These are phyloP conservation scores for Parachlorella kessleri DNA, from an alignment of 139 green algal genomes.

Conservation along the genomic window DNA sequence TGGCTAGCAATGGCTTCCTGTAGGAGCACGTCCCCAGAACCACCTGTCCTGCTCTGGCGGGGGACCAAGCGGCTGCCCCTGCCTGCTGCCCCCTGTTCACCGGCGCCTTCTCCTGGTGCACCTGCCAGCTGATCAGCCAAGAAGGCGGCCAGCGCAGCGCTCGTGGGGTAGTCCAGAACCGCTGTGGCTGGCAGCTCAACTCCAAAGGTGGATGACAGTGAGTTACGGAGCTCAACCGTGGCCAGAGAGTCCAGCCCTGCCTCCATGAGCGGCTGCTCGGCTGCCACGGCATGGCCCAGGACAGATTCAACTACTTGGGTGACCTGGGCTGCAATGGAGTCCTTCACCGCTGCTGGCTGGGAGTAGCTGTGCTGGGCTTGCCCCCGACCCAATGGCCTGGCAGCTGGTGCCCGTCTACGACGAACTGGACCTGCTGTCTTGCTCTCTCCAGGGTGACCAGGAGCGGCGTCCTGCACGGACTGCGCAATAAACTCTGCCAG, in stretches of 20 bases:
- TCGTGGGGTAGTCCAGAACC: slow-evolving; percentile 87
- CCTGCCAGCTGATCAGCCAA: not conserved
- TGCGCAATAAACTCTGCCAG: too few species aligned
- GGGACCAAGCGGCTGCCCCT: not conserved
- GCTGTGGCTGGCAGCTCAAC: slow-evolving; percentile 45
- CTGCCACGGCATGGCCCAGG: not conserved
- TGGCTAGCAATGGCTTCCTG: too few species aligned
- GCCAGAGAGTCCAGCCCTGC: slow-evolving; percentile 67
- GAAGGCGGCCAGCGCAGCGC: slow-evolving; percentile 18
- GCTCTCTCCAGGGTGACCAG: too few species aligned
- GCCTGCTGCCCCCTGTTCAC: not conserved
- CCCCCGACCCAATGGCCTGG: too few species aligned
- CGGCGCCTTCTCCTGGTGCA: not conserved
- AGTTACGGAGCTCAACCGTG: slow-evolving; percentile 78
- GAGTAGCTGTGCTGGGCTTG: not conserved
- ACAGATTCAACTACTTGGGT: not conserved
- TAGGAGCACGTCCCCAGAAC: too few species aligned
- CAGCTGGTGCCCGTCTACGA: too few species aligned
- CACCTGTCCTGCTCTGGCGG: not conserved
- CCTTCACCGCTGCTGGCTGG: not conserved
- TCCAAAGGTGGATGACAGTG: slow-evolving; percentile 36
- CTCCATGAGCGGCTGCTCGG: slow-evolving; percentile 37
- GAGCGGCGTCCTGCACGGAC: not conserved
- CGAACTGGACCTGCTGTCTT: too few species aligned
- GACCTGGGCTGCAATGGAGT: not conserved